Evolutionary conservation across 305 asterid species (phyloP).

Genomic region (Solanum hybrid): DNA sequence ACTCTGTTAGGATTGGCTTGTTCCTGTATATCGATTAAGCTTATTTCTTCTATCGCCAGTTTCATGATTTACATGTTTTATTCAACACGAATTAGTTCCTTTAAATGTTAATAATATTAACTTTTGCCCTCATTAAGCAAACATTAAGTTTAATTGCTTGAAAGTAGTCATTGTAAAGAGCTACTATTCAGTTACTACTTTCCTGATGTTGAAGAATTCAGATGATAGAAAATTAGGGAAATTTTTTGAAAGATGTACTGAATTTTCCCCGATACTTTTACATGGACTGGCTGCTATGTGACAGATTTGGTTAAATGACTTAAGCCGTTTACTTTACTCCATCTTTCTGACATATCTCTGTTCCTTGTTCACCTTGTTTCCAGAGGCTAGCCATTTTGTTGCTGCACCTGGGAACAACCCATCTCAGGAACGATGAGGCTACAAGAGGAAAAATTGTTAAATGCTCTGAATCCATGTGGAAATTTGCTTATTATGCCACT

Average conservation of each 20-base stretch:
- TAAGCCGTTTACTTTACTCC: not conserved
- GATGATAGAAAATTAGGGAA: not conserved
- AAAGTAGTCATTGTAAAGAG: not conserved
- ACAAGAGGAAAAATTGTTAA: constrained; percentile 45
- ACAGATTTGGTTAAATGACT: not conserved
- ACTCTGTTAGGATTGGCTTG: not conserved
- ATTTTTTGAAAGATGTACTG: not conserved
- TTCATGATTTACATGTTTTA: not conserved
- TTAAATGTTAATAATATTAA: not conserved
- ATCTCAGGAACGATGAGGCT: constrained; percentile 33
- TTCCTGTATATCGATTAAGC: not conserved
- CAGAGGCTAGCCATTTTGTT: constrained; percentile 65
- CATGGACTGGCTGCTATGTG: not conserved
- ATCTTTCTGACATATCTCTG: not conserved
- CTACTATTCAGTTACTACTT: not conserved
- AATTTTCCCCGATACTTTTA: not conserved
- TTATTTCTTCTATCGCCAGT: not conserved
- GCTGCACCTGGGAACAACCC: constrained; percentile 31
- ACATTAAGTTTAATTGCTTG: not conserved
- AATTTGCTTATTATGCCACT: constrained; percentile 49
- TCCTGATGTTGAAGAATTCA: not conserved
- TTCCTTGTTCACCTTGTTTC: constrained; percentile 10
- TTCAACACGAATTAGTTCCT: not conserved
- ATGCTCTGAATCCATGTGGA: constrained; percentile 81
- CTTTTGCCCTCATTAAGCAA: not conserved